These are phyloP conservation scores for Backusella tuberculispora DNA, from an alignment of 192 early-diverging fungal species.

Conservation along the genomic window DNA sequence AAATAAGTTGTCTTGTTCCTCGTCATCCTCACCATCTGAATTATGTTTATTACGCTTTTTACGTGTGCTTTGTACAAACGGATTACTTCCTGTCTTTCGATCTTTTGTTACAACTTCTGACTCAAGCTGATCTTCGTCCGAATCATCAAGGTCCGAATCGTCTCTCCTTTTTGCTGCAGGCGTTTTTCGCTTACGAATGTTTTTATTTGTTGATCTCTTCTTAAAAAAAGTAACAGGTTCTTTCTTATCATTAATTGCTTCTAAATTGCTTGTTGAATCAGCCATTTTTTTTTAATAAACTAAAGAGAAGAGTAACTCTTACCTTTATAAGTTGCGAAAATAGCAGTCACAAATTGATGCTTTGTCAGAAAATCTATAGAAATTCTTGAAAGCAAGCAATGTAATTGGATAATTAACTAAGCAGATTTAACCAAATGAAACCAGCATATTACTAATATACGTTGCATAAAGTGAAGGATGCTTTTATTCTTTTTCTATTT, in stretches of 20 bases:
- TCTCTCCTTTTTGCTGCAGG: conserved; percentile 25
- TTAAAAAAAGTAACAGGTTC: conserved; percentile 60
- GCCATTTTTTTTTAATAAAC: not conserved
- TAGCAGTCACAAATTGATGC: no score
- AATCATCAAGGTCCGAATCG: conserved; percentile 37
- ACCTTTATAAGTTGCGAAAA: not conserved
- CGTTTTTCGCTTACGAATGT: conserved; percentile 57
- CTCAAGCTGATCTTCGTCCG: conserved; percentile 37
- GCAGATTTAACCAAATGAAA: no score
- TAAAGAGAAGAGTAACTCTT: not conserved
- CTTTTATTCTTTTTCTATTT: no score
- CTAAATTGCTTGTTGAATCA: not conserved
- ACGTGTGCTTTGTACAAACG: conserved; percentile 51
- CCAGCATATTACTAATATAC: no score
- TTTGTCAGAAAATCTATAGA: no score
- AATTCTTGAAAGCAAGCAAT: no score
- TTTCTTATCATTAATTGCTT: not conserved
- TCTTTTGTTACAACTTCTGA: conserved; percentile 44
- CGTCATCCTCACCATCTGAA: conserved; percentile 30
- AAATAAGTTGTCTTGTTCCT: conserved; percentile 25
- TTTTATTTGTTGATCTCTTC: conserved; percentile 55
- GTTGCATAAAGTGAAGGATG: no score
- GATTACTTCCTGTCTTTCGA: conserved; percentile 38
- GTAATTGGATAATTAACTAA: no score
- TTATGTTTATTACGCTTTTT: conserved; percentile 42